Conservation (phyloP, 345 rosid species). For the Carallia pectinifolia region DNA sequence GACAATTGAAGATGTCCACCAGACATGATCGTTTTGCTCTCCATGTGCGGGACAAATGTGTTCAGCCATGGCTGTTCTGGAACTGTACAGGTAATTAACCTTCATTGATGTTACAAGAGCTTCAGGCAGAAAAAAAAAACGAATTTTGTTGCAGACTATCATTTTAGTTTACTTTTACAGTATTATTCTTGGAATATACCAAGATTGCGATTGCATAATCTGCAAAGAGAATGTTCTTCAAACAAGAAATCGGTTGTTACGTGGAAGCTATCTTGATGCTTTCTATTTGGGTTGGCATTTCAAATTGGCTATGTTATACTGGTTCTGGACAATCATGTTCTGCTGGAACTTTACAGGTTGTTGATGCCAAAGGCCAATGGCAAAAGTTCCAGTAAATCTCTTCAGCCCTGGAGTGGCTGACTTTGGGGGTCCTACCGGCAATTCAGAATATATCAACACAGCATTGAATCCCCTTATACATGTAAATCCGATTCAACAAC, state of each 20-base stretch:
- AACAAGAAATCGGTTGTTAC: background rate
- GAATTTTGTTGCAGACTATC: background rate
- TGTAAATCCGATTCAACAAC: background rate
- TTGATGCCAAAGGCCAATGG: background rate
- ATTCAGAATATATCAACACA: background rate
- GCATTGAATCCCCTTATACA: background rate
- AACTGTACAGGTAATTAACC: constrained; percentile 7
- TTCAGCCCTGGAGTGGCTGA: background rate
- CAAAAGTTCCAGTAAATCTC: background rate
- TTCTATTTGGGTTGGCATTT: background rate
- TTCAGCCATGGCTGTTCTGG: background rate
- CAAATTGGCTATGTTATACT: background rate
- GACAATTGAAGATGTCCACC: constrained; percentile 34
- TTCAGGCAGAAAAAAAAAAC: background rate
- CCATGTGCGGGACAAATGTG: background rate
- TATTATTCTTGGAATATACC: too few relatives aligned
- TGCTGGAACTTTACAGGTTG: constrained; percentile 10
- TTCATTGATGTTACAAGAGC: background rate
- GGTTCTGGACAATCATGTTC: background rate
- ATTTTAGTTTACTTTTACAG: too few relatives aligned
- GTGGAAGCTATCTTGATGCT: background rate
- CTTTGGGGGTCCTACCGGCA: background rate
- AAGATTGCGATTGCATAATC: background rate
- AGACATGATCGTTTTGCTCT: background rate
- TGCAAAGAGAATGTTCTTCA: background rate